Percentiles rank a stretch among this genome's conserved stretches.
Conservation (phyloP, 345 rosid genomes). For the Populus nigra region DNA sequence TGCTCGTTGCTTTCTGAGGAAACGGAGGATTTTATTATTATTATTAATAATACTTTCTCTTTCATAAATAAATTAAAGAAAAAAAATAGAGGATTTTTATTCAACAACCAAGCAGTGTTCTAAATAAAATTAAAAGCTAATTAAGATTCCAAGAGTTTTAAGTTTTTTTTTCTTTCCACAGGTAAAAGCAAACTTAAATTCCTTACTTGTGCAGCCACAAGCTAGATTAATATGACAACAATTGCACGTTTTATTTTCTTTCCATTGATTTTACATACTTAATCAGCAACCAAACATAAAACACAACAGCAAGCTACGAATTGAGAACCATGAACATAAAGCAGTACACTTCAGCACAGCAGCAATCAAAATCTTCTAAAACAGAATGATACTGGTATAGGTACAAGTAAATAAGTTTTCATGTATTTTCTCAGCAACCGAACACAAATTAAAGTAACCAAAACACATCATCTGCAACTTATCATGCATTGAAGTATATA, state of each 20-base stretch:
- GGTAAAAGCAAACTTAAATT: neutral
- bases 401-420: neutral
- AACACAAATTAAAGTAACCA: constrained; percentile 2
- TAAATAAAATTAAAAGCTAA: neutral
- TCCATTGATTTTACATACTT: neutral
- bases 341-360: no score
- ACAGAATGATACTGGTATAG: no score
- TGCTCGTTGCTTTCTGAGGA: neutral
- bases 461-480: no score
- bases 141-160: neutral
- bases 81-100: neutral
- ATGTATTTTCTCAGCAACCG: constrained; percentile 12
- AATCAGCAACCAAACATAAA: no score
- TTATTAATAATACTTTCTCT: no score
- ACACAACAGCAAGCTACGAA: neutral
- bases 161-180: neutral
- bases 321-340: neutral
- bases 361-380: no score
- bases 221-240: neutral
- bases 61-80: no score
- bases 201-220: neutral
- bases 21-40: neutral
- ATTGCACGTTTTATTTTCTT: neutral
- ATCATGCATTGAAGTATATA: no score
- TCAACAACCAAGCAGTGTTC: neutral